Evolutionary conservation across 1,284 basidiomycete genomes (phyloP).

Genomic region (Microstroma glucosiphilum): DNA sequence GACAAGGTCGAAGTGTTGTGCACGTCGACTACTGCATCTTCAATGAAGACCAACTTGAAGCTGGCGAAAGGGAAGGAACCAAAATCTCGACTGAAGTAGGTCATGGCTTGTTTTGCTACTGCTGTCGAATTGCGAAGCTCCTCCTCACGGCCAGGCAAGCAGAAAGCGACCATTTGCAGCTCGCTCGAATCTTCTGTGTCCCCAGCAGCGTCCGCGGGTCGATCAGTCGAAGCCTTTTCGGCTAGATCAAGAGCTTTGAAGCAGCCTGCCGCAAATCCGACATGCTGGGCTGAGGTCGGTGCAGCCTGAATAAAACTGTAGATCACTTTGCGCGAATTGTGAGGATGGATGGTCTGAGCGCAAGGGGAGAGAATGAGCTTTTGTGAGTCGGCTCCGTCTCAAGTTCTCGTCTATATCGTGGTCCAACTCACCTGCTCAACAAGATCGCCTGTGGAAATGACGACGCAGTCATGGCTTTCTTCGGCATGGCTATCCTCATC

Average conservation of each 20-base stretch:
- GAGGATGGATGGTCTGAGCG: slow-evolving; percentile 77
- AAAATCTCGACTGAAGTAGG: slow-evolving; percentile 82
- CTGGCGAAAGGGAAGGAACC: slow-evolving; percentile 91
- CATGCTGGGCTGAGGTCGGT: slow-evolving; percentile 86
- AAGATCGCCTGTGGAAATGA: slow-evolving; percentile 81
- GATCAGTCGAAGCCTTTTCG: slow-evolving; percentile 5
- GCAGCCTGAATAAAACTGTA: slow-evolving; percentile 86
- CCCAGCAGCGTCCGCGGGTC: not conserved
- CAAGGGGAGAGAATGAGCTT: slow-evolving; percentile 7
- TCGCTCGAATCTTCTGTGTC: slow-evolving; percentile 53
- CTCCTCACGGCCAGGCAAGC: slow-evolving; percentile 74
- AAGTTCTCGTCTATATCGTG: not conserved
- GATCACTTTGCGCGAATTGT: slow-evolving; percentile 86
- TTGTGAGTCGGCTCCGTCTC: too few relatives aligned
- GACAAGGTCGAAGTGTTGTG: slow-evolving; percentile 80
- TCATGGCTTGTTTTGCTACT: slow-evolving; percentile 80
- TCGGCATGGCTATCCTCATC: slow-evolving; percentile 13
- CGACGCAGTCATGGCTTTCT: slow-evolving; percentile 58
- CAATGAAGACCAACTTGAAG: slow-evolving; percentile 92
- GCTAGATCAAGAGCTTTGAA: slow-evolving; percentile 55
- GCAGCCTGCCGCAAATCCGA: slow-evolving; percentile 90
- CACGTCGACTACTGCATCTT: slow-evolving; percentile 63
- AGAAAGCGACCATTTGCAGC: slow-evolving; percentile 85
- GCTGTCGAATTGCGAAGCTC: slow-evolving; percentile 64
- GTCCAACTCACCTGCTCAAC: slow-evolving; percentile 30